Conservation (phyloP, 176 grass and related monocot genomes). For the Thinopyrum elongatum region DNA sequence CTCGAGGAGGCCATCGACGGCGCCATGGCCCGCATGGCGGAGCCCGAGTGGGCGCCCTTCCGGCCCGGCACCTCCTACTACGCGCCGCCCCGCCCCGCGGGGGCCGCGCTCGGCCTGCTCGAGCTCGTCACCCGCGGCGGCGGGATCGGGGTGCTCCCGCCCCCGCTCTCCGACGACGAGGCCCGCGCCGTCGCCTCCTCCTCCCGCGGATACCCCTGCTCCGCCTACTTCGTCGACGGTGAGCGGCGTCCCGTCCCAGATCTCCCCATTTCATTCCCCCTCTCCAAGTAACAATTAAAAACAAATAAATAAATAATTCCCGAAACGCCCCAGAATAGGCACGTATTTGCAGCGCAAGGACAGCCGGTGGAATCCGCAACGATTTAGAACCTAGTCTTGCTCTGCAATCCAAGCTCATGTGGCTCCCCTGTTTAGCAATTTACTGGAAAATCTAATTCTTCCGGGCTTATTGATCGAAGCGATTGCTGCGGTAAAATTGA, state of each 20-base stretch:
- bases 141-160: background rate
- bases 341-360: background rate
- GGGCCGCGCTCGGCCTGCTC: slow-evolving; percentile 20
- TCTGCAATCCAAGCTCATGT: background rate
- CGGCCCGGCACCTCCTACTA: slow-evolving; percentile 57
- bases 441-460: background rate
- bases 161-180: slow-evolving; percentile 37
- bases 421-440: background rate
- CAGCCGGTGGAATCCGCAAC: background rate
- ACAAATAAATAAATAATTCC: background rate
- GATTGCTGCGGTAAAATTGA: background rate
- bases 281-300: background rate
- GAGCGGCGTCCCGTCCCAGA: background rate
- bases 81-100: slow-evolving; percentile 41
- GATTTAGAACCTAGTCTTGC: background rate
- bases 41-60: slow-evolving; percentile 57
- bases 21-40: slow-evolving; percentile 43
- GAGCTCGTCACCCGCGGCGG: background rate
- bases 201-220: slow-evolving; percentile 51
- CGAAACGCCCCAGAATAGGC: background rate
- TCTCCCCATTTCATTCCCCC: slow-evolving; percentile 5
- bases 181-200: slow-evolving; percentile 31
- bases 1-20: slow-evolving; percentile 56
- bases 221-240: slow-evolving; percentile 50
- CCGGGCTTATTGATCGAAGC: background rate